A percentile compares a stretch with the other conserved stretches of the same genome.
Evolutionary conservation across 2,329 filamentous ascomycete species (phyloP).

Genomic region (Colletotrichum sp.): DNA sequence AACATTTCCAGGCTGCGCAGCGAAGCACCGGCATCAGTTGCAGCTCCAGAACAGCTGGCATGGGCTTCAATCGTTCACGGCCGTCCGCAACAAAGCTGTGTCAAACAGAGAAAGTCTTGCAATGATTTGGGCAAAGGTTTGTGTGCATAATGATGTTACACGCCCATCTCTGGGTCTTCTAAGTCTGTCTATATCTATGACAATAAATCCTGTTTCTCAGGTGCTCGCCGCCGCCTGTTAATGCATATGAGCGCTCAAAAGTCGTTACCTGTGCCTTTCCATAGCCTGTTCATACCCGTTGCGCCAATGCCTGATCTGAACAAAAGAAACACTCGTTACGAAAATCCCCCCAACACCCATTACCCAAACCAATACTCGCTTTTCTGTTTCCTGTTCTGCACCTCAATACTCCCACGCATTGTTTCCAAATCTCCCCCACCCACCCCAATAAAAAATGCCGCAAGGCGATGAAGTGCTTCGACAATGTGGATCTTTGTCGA

Average conservation of each 20-base stretch:
- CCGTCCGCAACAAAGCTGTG: background rate
- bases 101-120: background rate
- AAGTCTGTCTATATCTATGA: background rate
- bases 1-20: background rate
- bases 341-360: background rate
- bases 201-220: background rate
- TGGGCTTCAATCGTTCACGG: background rate
- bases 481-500: background rate
- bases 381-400: background rate
- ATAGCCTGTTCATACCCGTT: background rate
- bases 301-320: background rate
- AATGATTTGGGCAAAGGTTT: background rate
- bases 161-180: background rate
- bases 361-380: background rate
- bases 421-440: background rate
- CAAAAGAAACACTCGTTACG: background rate
- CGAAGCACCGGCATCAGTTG: rapidly evolving
- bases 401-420: background rate
- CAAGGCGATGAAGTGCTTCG: background rate
- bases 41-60: background rate
- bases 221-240: background rate
- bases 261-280: background rate
- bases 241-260: background rate
- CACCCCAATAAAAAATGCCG: background rate
- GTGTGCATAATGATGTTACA: background rate